Evolutionary conservation across 345 rosid genomes (phyloP), one percentile per base, ranked within the genome.

Genomic region (Syzygium jambos): DNA sequence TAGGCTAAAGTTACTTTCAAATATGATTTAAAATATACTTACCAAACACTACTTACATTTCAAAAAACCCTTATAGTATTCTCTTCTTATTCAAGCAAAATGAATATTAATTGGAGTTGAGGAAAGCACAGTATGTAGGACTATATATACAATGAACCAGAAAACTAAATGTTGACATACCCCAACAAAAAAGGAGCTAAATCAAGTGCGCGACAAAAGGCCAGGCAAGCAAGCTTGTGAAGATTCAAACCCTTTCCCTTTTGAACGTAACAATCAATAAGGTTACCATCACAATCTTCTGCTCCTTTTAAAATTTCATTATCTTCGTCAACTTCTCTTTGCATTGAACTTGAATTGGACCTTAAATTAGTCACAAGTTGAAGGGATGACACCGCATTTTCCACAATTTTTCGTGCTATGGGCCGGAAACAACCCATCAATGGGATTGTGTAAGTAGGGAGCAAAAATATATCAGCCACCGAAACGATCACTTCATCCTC

Each of bases 151-250:
- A 27, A 52, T 84, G 46, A 52, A 52, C 16, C 29, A 38, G 51
- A 34, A 65, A 51, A 14, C 51, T 29, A 52, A 11, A 63, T 52
- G 55, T 55, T 52, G 86, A 56, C 63, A 89, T 93, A 95, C 98
- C 95, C 93, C 88, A 92, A 86, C 87, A 95, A 91, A 88, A 91
- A 94, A 84, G 93, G 91, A 89, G 94, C 95, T 86, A 97, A 93
- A 91, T 95, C 98, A 89, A 96, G 93, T 84, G 96, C 94, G 17
- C 96, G 98, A 88, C 95, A 91, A 73, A 97, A 94, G 30, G 98
- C 98, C 88, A 97, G 89, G 92, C 98, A 97, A 91, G 96, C 94
- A 85, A 95, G 92, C 94, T 96, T 98, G 7, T 97, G 98, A 88
- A 97, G 97, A 89, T 91, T 89, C 92, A 97, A 87, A 73, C 94